Conservation (phyloP, 176 grass and related monocot genomes). For the Phragmites australis region DNA sequence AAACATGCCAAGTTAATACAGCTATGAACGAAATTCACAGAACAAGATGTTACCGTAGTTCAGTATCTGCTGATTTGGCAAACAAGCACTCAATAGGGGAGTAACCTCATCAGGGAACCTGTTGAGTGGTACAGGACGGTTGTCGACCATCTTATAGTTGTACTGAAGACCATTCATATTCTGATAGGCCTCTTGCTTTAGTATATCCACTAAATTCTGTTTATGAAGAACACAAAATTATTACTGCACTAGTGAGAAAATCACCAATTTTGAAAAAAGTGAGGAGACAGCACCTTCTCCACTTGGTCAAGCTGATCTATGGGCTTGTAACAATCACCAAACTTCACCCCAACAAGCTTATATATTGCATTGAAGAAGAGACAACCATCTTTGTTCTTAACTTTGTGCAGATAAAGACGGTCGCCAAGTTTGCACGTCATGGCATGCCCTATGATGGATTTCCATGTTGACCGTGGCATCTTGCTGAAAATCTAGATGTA, state of each 20-base stretch:
- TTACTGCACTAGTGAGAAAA: conserved; percentile 16
- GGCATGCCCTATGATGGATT: conserved; percentile 53
- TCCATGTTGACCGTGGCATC: conserved; percentile 49
- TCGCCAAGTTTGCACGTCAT: conserved; percentile 40
- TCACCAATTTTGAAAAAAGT: background rate
- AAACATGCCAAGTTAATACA: background rate
- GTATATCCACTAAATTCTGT: conserved; percentile 38
- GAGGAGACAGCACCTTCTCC: conserved; percentile 38
- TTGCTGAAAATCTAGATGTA: conserved; percentile 45
- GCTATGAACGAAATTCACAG: background rate
- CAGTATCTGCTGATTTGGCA: conserved; percentile 18
- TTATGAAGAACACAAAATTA: conserved; percentile 23
- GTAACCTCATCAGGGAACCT: conserved; percentile 25
- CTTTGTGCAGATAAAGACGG: conserved; percentile 23
- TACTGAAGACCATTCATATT: conserved; percentile 41
- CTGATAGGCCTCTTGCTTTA: conserved; percentile 44
- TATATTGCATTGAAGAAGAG: conserved; percentile 59
- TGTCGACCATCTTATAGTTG: conserved; percentile 50
- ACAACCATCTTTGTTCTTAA: background rate
- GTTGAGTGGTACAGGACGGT: conserved; percentile 29
- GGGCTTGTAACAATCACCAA: conserved; percentile 46
- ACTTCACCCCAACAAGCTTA: conserved; percentile 56
- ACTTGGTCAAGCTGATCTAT: conserved; percentile 34
- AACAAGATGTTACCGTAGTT: conserved; percentile 40
- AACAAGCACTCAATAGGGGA: conserved; percentile 13